Evolutionary conservation across 2,329 filamentous ascomycete species (phyloP), one percentile per base, ranked within the genome.

Genomic region (Lasiodiplodia sp.): DNA sequence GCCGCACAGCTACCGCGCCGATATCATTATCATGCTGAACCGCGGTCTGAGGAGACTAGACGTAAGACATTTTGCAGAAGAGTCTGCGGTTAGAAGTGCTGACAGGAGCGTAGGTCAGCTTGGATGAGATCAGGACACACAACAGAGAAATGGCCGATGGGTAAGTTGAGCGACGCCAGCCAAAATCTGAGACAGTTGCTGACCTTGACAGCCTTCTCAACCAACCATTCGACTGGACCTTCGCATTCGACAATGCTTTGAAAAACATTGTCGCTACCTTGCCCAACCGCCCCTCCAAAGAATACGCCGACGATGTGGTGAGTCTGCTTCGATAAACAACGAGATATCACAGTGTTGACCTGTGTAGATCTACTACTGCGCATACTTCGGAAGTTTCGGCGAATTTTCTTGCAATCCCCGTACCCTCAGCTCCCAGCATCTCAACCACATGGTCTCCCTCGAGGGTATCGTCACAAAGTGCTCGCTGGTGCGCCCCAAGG

Each of bases 391-490:
- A 72, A 97, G 93, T 78, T 99, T 99, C 78, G 96, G 96, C 72
- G 90, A 97, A 78, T 96, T 93, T 78, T 88, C 94, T 14, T 97
- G 94, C 86, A 99, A 97, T 76, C 96, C 96, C 51, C 89, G 96
- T 73, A 98, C 96, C 0, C 83, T 99, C 37, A 93, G 93, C 63
- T 97, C 95, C 2, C 86, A 89, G 51, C 92, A 97, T 75, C 87
- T 99, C 68, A 99, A 99, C 80, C 91, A 92, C 76, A 97, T 99
- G 94, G 92, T 99, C 16, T 97, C 94, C 3, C 86, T 99, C 64
- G 96, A 99, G 81, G 96, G 96, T 57, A 99, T 99, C 75, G 96
- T 99, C 52, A 99, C 96, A 44, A 92, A 96, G 79, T 97, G 93
- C 82, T 97, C 94, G 28, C 86, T 99, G 23, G 97, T 99, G 71